Base-by-base conservation (phyloP, 306 rosid genomes). In the Leucaena leucocephala region DNA sequence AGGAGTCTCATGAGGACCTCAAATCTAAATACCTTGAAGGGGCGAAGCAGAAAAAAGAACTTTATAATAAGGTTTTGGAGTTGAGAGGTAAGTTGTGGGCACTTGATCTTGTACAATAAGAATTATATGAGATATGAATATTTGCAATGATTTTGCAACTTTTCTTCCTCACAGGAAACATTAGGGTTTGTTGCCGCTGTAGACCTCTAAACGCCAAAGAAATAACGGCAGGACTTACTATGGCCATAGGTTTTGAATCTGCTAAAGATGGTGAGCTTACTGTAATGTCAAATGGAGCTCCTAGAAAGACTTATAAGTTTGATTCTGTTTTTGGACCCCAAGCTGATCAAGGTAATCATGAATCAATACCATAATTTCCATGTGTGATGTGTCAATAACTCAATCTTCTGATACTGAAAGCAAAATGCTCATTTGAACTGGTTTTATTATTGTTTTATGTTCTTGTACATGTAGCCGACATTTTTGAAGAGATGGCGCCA, bases 151-250 rank as follows among this genome's bases (percentile, higher is more conserved):
- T 61, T 84, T 68, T 46, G 82, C 68, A 72, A 45, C 43, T 79
- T 65, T 80, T 68, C 76, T 75, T 50, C 50, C 39, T 62, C 73
- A 82, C 84, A 94, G 98, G 98, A 86, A 95, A 95, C 88, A 95
- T 95, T 76, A 85, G 98, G 84, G 98, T 92, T 85, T 95, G 90
- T 76, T 95, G 98, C 83, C 85, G 98, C 78, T 95, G 98, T 83
- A 92, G 98, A 86, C 98, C 98, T 63, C 89, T 90, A 36, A 91
- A 95, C 78, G 75, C 82, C 0, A 90, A 91, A 58, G 98, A 95
- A 87, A 75, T 82, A 46, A 71, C 92, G 61, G 83, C 86, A 66
- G 98, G 97, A 82, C 87, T 97, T 72, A 38, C 91, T 66, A 61
- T 85, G 94, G 90, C 91, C 62, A 77, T 93, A 78, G 98, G 91